Base-by-base conservation (phyloP, 805 yeast genomes). In the Sungouiella blattae region DNA sequence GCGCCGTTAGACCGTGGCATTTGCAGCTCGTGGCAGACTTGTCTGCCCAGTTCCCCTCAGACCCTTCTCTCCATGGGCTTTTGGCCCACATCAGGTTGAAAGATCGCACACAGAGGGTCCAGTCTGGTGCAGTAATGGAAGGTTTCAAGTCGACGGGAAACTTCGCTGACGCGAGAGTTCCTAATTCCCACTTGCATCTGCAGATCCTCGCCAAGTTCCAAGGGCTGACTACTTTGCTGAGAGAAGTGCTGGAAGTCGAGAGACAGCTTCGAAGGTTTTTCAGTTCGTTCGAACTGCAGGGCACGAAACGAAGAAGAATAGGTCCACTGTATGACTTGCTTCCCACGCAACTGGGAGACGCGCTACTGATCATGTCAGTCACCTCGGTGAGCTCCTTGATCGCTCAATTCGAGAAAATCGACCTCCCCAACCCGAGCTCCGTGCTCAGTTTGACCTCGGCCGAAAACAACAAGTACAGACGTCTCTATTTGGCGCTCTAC, bases 331-430 rank as follows among this genome's bases (percentile, higher is more conserved):
- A 17, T 8, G 31, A 28, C 6, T 16, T 21, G 15, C 23, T 28
- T 28, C 23, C 18, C 6, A 5, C 33, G 13, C 18, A 8, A 18
- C n/a, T n/a, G n/a, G n/a, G n/a, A n/a, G 17, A 22, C 23, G n/a
- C 32, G 12, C 37, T 44, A 8, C 30, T 36, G 8, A 41, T 44
- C 13, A 32, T 26, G 17, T 22, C 46, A 5, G 36, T 57, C 6
- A 41, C 44, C 21, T 55, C 63, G 0, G 32, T 53, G 9, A 31
- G 40, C 5, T 32, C 37, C 9, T 40, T 60, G 16, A 47, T 48
- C 2, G 29, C 44, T 1, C 38, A 46, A 21, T 41, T 55, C 7
- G 50, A 52, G 21, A 39, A 40, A 5, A 44, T 58, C 11, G 27
- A 32, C 21, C 35, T 48, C 26, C 28, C 49, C 16, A 53, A 50